Base-by-base conservation (phyloP, 1,284 basidiomycete genomes). In the Sanguinoderma infundibulare region DNA sequence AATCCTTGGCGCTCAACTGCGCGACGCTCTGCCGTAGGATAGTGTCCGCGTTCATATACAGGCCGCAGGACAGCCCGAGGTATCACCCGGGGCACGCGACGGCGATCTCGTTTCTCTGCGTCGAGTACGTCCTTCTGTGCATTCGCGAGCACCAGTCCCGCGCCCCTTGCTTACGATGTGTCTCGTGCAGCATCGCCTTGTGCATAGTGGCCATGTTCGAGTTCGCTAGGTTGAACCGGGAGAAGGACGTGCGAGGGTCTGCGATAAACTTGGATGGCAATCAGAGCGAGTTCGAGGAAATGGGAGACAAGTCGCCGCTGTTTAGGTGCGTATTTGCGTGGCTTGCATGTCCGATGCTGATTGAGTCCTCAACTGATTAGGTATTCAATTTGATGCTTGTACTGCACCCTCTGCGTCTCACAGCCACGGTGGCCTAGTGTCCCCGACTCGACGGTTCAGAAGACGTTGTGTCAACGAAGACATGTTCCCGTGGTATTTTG, bases 41-140 rank as follows among this genome's bases (percentile, higher is more conserved):
- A 8, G 61, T 55, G 3, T 57, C 65, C n/a, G 63, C 65, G 9
- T 66, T 66, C 55, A 63, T 66, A 7, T 66, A 66, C 39, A 50
- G 60, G 7, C 57, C 59, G 20, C 49, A 61, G 28, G 65, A 66
- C 32, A 62, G 59, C 53, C 65, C 65, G 20, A 42, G 65, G 20
- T 66, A 66, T 34, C 61, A 40, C 20, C 61, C 60, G 2, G 65
- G 65, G 15, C 65, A 66, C 38, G 65, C 59, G n/a, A 58, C 60
- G 2, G 51, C 53, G 26, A 62, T 66, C 10, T 57, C 54, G 30
- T 62, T 61, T 24, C 40, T 55, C n/a, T 62, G 60, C 26, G 26
- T 55, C 8, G 47, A 54, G 59, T 61, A 47, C 14, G 59, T 55
- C 36, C 10, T 47, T 24, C n/a, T n/a, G n/a, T 35, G 26, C 3